A percentile compares a stretch with the other conserved stretches of the same genome.
These are phyloP conservation scores for Penicillium paneum DNA, from an alignment of 2,329 filamentous ascomycete species.

Conservation along the genomic window DNA sequence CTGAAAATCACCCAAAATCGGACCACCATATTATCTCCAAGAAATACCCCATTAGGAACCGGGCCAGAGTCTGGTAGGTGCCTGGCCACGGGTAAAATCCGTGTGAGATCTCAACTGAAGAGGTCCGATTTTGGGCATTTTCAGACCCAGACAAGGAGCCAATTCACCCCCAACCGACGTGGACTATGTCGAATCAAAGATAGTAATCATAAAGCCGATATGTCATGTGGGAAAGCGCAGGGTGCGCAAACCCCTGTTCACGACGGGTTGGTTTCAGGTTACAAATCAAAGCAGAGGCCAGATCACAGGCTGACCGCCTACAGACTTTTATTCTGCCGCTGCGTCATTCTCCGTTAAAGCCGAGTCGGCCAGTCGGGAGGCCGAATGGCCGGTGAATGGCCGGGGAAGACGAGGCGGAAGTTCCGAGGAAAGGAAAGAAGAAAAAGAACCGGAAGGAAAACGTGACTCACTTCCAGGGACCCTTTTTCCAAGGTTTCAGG, in stretches of 20 bases:
- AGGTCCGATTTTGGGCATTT: constrained; percentile 5
- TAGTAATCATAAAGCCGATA: neutral
- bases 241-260: neutral
- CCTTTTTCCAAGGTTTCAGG: constrained; percentile 3
- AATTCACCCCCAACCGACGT: neutral
- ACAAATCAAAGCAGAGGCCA: neutral
- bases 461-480: constrained; percentile 18
- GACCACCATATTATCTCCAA: neutral
- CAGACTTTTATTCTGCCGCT: neutral
- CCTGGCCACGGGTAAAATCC: neutral
- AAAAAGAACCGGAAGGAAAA: constrained; percentile 25
- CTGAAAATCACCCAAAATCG: constrained; percentile 14
- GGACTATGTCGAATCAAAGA: neutral
- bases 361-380: constrained; percentile 1
- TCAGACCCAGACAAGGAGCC: constrained; percentile 9
- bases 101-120: neutral
- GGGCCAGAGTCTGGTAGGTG: neutral
- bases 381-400: constrained; percentile 17
- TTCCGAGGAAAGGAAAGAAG: constrained; percentile 25
- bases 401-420: neutral
- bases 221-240: neutral
- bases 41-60: neutral
- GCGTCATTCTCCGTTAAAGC: constrained; percentile 1
- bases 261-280: neutral
- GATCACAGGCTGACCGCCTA: neutral